Evolutionary conservation across 1,139 yeast genomes (phyloP), one percentile per base, ranked within the genome.

Genomic region (Lodderomyces jiufengensis): DNA sequence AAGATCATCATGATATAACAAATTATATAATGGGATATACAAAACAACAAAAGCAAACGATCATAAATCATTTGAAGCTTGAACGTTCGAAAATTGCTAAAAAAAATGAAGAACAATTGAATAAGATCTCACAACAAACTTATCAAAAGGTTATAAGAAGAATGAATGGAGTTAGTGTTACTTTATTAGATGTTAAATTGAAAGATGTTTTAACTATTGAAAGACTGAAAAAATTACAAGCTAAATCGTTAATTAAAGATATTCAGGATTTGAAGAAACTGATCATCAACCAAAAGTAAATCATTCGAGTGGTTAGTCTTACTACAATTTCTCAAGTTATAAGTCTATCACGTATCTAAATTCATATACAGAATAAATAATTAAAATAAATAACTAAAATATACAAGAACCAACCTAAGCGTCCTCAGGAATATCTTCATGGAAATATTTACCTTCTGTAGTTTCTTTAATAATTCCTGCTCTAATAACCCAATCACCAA

Each of bases 401-500:
- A 24, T 9, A 24, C 13, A 5, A 26, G 5, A 18, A 18, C 20
- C 20, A 5, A 4, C 20, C 32, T 53, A 73, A 31, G 83, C 84
- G 39, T 82, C 90, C 57, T 84, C 96, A 29, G 94, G 84, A 45
- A 90, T 78, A 54, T 85, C 94, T 44, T 90, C 97, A 71, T 94
- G 95, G 86, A 92, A 90, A 59, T 77, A 80, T 59, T 84, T 85
- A 46, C 98, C 98, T 60, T 87, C 95, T 33, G 77, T 64, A 24
- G 97, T 90, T 45, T 90, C 94, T 52, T 82, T 82, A 55, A 92
- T 87, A 39, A 87, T 76, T 16, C 95, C 96, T 32, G 70, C 76
- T 65, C 97, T 80, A 46, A 92, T 76, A 49, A 84, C 78, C 70
- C 84, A 92, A 60, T 92, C 97, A 55, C 98, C 98, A 56, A 92